Conservation (phyloP, 1,284 basidiomycete genomes). For the Phellopilus nigrolimitatus region DNA sequence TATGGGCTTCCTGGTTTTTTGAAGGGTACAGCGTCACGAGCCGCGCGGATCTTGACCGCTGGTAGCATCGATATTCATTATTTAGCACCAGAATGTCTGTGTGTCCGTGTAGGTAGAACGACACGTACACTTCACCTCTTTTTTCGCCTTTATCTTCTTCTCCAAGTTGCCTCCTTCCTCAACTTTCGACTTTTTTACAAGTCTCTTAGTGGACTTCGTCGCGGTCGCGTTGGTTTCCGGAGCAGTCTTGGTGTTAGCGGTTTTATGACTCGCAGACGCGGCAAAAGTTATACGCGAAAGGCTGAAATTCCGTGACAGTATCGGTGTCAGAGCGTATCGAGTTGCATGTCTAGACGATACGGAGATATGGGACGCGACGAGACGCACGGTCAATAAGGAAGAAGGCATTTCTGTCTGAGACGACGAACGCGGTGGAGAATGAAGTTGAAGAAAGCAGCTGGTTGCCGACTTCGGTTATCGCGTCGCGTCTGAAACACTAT, state of each 20-base stretch:
- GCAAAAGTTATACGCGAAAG: slow-evolving; percentile 4
- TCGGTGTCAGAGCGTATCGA: not conserved
- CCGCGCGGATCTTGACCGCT: slow-evolving; percentile 6
- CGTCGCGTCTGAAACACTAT: not conserved
- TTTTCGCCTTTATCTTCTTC: slow-evolving; percentile 9
- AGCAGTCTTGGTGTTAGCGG: slow-evolving; percentile 9
- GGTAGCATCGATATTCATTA: slow-evolving; percentile 2
- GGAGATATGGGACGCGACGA: not conserved
- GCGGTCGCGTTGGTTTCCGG: not conserved
- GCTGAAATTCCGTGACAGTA: slow-evolving; percentile 7
- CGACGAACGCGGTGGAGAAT: not conserved
- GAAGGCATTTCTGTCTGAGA: slow-evolving; percentile 1
- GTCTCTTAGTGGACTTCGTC: slow-evolving; percentile 15
- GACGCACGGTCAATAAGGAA: slow-evolving; percentile 2
- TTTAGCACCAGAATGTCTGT: not conserved
- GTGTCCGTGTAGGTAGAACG: not conserved
- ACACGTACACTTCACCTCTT: slow-evolving; percentile 13
- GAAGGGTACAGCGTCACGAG: not conserved
- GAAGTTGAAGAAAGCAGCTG: not conserved
- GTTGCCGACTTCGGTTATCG: not conserved
- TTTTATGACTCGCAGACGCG: slow-evolving; percentile 1
- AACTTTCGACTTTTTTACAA: not conserved
- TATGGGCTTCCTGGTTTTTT: slow-evolving; percentile 10
- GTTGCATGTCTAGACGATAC: not conserved
- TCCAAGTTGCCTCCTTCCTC: not conserved